Evolutionary conservation across 2,329 filamentous ascomycete species (phyloP).

Genomic region (Scolecobasidium constrictum): DNA sequence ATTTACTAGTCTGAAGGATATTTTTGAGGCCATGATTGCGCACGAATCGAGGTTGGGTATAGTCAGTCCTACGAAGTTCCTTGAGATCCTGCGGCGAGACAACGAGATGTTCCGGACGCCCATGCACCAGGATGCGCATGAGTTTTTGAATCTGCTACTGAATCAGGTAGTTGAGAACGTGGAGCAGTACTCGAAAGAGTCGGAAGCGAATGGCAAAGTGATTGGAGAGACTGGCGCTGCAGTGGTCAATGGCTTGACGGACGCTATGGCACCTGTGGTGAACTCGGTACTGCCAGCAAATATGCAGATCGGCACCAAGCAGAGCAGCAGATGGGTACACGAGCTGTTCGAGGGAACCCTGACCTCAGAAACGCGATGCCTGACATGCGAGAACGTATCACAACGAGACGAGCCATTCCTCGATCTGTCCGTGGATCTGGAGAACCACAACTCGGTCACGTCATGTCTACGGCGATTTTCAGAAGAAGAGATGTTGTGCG

Average conservation of each 20-base stretch:
- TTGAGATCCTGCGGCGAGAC: conserved; percentile 86
- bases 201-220: conserved; percentile 33
- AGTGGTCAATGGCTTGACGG: neutral
- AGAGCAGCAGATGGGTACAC: conserved; percentile 68
- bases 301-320: conserved; percentile 5
- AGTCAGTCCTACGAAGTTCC: conserved; percentile 80
- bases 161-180: conserved; percentile 94
- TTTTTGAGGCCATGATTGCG: conserved; percentile 81
- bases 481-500: conserved; percentile 95
- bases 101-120: conserved; percentile 96
- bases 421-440: conserved; percentile 89
- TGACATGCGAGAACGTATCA: conserved; percentile 92
- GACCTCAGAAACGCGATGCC: conserved; percentile 90
- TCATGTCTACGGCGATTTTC: conserved; percentile 94
- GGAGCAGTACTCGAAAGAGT: conserved; percentile 67
- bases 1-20: conserved; percentile 90
- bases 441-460: conserved; percentile 91
- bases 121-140: conserved; percentile 97
- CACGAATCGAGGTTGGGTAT: conserved; percentile 78
- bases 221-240: conserved; percentile 18
- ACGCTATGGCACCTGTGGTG: neutral
- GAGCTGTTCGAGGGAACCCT: conserved; percentile 92
- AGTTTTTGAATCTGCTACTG: conserved; percentile 89
- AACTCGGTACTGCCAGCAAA: neutral
- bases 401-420: conserved; percentile 93